Conservation (phyloP, 1,139 yeast species). For the Scheffersomyces insectosa region DNA sequence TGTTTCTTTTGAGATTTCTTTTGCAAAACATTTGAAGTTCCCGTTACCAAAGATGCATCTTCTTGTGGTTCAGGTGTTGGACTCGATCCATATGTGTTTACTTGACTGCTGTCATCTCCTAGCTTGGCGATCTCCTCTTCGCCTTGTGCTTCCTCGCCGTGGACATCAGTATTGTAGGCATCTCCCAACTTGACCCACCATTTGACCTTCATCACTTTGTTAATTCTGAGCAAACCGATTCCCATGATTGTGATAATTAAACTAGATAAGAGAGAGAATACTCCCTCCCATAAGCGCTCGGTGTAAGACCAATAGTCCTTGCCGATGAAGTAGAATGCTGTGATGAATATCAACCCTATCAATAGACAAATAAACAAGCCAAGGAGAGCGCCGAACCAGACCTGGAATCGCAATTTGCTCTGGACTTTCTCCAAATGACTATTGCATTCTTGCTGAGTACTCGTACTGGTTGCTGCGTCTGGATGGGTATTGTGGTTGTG, state of each 20-base stretch:
- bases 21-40: not conserved
- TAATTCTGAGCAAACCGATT: conserved; percentile 76
- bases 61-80: not conserved
- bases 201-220: conserved; percentile 50
- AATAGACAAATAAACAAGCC: conserved; percentile 76
- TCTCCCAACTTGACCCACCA: conserved; percentile 52
- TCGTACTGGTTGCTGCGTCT: not conserved
- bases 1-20: conserved; percentile 1
- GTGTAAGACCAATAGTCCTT: conserved; percentile 80
- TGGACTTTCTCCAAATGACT: conserved; percentile 12
- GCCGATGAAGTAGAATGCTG: conserved; percentile 74
- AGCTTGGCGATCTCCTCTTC: not conserved
- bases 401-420: conserved; percentile 56
- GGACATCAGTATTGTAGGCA: conserved; percentile 27
- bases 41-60: not conserved
- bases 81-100: not conserved
- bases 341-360: conserved; percentile 74
- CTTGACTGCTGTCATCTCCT: not conserved
- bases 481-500: not conserved
- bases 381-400: conserved; percentile 77
- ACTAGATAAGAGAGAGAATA: conserved; percentile 78
- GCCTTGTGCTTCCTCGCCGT: conserved; percentile 18
- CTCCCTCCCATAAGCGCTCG: conserved; percentile 91
- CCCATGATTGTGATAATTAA: conserved; percentile 88
- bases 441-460: conserved; percentile 6